phyloP scores from a whole-genome alignment of 1,284 basidiomycete species.

The Puccinia novopanici region DNA sequence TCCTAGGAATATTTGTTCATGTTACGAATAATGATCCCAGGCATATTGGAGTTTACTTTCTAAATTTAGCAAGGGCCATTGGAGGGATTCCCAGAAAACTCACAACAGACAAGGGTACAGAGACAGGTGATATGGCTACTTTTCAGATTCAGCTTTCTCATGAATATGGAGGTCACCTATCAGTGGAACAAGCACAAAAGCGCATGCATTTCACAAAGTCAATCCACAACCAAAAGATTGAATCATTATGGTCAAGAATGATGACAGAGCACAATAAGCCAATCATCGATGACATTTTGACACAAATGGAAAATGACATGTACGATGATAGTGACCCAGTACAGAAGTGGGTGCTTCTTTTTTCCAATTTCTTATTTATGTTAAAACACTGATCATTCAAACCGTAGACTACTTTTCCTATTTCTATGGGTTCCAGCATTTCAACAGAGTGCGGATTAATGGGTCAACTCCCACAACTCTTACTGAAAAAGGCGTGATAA shows the following conservation, averaged over 20 bases:
- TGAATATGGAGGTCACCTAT: background rate
- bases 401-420: constrained; percentile 12
- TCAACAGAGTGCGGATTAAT: background rate
- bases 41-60: constrained; percentile 2
- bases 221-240: constrained; percentile 30
- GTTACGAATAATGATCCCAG: constrained; percentile 18
- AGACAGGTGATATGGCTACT: constrained; percentile 1
- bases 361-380: background rate
- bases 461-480: background rate
- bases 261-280: constrained; percentile 23
- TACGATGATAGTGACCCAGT: constrained; percentile 15
- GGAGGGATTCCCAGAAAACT: constrained; percentile 5
- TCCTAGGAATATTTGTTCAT: background rate
- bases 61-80: background rate
- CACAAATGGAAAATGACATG: background rate
- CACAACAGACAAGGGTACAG: constrained; percentile 30
- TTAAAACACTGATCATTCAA: background rate
- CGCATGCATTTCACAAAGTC: constrained; percentile 11
- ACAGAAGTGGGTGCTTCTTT: background rate
- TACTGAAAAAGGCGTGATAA: background rate
- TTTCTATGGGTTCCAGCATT: constrained; percentile 17
- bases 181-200: background rate
- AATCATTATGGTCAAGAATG: constrained; percentile 11
- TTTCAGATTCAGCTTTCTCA: constrained; percentile 22
- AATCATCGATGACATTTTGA: constrained; percentile 6